Conservation (phyloP, 768 basidiomycete species). For the Agaricus sinodeliciosus region DNA sequence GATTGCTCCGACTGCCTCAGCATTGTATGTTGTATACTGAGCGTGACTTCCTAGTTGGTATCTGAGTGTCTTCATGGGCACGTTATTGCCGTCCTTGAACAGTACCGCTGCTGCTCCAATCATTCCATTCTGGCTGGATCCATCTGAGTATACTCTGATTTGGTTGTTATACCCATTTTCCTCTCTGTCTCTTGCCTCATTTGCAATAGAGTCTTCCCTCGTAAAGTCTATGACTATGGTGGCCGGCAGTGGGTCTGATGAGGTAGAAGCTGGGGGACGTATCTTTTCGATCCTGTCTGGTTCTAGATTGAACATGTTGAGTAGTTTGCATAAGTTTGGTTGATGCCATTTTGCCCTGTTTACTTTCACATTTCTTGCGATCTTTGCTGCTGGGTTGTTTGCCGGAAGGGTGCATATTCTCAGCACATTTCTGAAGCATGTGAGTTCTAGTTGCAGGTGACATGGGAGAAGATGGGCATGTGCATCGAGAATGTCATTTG, state of each 20-base stretch:
- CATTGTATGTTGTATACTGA: conserved; percentile 17
- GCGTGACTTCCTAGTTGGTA: conserved; percentile 12
- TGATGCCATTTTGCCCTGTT: background rate
- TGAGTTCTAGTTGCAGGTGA: conserved; percentile 7
- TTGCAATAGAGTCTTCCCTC: conserved; percentile 4
- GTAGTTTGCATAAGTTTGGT: conserved; percentile 9
- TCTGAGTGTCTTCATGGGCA: background rate
- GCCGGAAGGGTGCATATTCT: conserved; percentile 14
- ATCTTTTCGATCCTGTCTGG: conserved; percentile 10
- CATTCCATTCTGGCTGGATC: conserved; percentile 15
- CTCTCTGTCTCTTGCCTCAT: background rate
- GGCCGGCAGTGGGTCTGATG: background rate
- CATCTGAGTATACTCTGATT: conserved; percentile 14
- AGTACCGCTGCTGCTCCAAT: conserved; percentile 20
- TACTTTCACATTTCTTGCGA: background rate
- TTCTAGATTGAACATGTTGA: conserved; percentile 2
- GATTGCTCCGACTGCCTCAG: conserved; percentile 16
- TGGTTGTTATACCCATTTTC: background rate
- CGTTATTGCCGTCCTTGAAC: background rate
- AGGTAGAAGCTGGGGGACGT: background rate
- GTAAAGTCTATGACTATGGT: background rate
- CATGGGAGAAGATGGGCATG: conserved; percentile 14
- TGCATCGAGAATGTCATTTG: conserved; percentile 14
- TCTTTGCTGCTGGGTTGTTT: conserved; percentile 8
- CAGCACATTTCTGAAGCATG: conserved; percentile 5